These are phyloP conservation scores for Huntiella bhutanensis DNA, from an alignment of 2,329 filamentous ascomycete species.

Conservation along the genomic window DNA sequence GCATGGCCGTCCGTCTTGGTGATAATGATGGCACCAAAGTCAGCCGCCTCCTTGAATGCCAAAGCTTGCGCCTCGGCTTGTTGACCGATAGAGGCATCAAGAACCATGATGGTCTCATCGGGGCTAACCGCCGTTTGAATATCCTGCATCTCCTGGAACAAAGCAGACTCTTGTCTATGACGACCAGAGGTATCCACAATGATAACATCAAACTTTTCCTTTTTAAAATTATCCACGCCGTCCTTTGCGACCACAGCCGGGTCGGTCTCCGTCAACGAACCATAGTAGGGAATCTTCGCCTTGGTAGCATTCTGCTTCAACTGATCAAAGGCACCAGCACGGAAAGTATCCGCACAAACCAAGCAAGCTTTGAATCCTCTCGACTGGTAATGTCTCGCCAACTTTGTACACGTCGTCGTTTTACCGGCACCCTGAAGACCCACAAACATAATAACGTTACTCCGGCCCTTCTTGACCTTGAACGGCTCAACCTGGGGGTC, in stretches of 20 bases:
- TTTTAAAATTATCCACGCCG: conserved; percentile 97
- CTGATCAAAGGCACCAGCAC: conserved; percentile 95
- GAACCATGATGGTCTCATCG: conserved; percentile 95
- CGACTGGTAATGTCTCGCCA: conserved; percentile 85
- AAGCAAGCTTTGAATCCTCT: conserved; percentile 83
- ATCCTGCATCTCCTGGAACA: conserved; percentile 96
- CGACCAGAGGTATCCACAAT: conserved; percentile 95
- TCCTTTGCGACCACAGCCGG: conserved; percentile 85
- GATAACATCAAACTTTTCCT: conserved; percentile 94
- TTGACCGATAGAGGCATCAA: conserved; percentile 92
- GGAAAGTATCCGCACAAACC: conserved; percentile 95
- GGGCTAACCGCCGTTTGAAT: conserved; percentile 75
- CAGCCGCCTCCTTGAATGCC: conserved; percentile 91
- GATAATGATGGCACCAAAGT: conserved; percentile 97
- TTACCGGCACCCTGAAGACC: conserved; percentile 95
- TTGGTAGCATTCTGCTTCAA: conserved; percentile 98
- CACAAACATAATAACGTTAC: conserved; percentile 99
- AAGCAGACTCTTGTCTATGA: conserved; percentile 81
- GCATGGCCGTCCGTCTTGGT: conserved; percentile 97
- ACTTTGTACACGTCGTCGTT: conserved; percentile 94
- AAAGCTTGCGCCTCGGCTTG: conserved; percentile 86
- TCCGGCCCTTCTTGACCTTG: conserved; percentile 88
- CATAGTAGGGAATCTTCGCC: conserved; percentile 97
- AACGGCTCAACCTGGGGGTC: conserved; percentile 91
- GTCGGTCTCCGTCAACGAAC: conserved; percentile 88